Evolutionary conservation across 1,284 basidiomycete species (phyloP), one percentile per base, ranked within the genome.

Genomic region (Ganoderma boninense): DNA sequence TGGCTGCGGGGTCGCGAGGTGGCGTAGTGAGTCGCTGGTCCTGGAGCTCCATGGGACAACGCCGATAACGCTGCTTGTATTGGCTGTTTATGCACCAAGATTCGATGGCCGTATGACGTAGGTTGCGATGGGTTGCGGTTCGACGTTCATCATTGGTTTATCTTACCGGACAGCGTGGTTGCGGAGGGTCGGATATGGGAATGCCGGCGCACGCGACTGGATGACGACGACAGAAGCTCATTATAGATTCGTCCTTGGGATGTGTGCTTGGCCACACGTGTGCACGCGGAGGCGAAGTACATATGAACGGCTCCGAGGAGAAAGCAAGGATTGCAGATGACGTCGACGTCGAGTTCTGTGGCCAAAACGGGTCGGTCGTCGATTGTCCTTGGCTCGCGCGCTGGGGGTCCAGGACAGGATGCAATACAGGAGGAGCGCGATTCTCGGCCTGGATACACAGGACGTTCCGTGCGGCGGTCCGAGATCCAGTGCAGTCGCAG

Each of bases 1-100:
- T 52, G 49, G 4, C 40, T 62, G 60, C 23, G 40, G 60, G 23
- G 60, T 62, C 13, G 60, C 40, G 60, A 62, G 71, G 69, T 71
- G 18, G 20, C 38, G 44, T 20, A 5, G 18, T 46, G 67, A 73
- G 72, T 66, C 40, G 11, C 66, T 29, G 60, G 40, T 43, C 18
- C 43, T 13, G 38, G 38, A 38, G 38, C 49, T 52, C 23, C 11
- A 11, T 23, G 23, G 11, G 23, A 11, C 46, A 49, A 23, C 46
- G 8, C 23, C 46, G 8, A n/a, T 23, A 32, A 38, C 32, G 57
- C 38, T 40, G 32, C 56, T 13, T 3, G 49, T 26, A 26, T 26
- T 52, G 49, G 26, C 13, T 10, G 29, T 57, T 57, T 57, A 18
- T 7, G 5, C 29, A 26, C 8, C 13, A 52, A 23, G 49, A 13